Base-by-base conservation (phyloP, 1,139 yeast genomes). In the Lodderomyces parapsilosis region DNA sequence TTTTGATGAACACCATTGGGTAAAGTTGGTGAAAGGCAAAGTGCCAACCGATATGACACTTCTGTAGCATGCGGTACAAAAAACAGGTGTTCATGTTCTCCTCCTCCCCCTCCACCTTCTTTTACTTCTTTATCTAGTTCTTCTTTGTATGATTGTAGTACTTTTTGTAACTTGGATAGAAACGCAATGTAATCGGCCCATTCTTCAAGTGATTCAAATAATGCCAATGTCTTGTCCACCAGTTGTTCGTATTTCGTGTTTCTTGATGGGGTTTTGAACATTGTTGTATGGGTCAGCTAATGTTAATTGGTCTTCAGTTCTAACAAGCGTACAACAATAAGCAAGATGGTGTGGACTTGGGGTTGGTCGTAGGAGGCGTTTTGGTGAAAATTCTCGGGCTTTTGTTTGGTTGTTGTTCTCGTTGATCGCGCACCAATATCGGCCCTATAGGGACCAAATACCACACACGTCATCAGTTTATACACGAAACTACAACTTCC, bases 121-220 rank as follows among this genome's bases (percentile, higher is more conserved):
- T n/a, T n/a, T n/a, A n/a, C n/a, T n/a, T n/a, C n/a, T n/a, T n/a
- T n/a, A n/a, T n/a, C 49, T 64, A 65, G 25, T 62, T 66, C 9
- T 6, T 24, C 25, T 2, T 58, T 65, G 5, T 54, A 55, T 22
- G 67, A 55, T 48, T 61, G 73, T 32, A 90, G 65, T 0, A 93
- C 83, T 59, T 89, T 87, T 49, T 83, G 81, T 10, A 93, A 74
- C 51, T 86, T 80, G 1, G 93, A 82, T 38, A 94, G 69, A 59
- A 89, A 90, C 17, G 97, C 85, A 46, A 93, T 93, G 62, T 91
- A 90, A 59, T 93, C 99, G n/a, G 99, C 98, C 99, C 99, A 93
- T 68, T 91, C 98, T 35, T 83, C 86, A 1, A 90, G 83, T n/a
- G 82, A 63, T 44, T 88, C 96, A 66, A 93, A 93, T n/a, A 82